Conservation (phyloP, 495 filamentous ascomycete genomes). For the Acidiella bohemica region DNA sequence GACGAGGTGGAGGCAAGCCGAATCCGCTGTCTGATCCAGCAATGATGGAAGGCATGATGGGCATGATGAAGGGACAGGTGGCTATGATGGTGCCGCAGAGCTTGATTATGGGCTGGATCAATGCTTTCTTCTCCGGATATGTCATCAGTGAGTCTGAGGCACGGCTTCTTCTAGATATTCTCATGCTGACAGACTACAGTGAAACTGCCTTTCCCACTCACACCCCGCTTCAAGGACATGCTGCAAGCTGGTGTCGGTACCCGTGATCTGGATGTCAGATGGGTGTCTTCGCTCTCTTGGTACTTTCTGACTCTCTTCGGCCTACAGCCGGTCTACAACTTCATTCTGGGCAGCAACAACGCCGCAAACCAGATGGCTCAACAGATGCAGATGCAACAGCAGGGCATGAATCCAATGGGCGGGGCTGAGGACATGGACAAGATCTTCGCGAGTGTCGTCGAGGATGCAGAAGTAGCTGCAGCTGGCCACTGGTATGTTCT, state of each 20-base stretch:
- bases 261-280: constrained; percentile 86
- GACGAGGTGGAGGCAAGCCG: constrained; percentile 68
- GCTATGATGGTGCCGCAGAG: constrained; percentile 99
- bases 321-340: constrained; percentile 93
- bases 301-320: constrained; percentile 97
- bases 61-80: constrained; percentile 99
- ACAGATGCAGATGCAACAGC: constrained; percentile 63
- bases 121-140: constrained; percentile 95
- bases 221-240: constrained; percentile 98
- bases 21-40: constrained; percentile 97
- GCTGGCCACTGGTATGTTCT: constrained; percentile 84
- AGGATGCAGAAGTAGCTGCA: constrained; percentile 90
- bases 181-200: constrained; percentile 37
- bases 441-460: constrained; percentile 75
- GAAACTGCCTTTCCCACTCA: constrained; percentile 96
- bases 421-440: constrained; percentile 94
- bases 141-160: constrained; percentile 62
- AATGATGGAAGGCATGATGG: constrained; percentile 99
- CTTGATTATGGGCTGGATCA: constrained; percentile 99
- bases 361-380: constrained; percentile 87
- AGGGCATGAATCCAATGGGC: constrained; percentile 65
- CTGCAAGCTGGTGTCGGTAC: constrained; percentile 92
- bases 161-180: neutral
- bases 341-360: constrained; percentile 89
- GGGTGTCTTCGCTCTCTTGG: constrained; percentile 97